Conservation (phyloP, 495 filamentous ascomycete genomes). For the Rhypophila decipiens region DNA sequence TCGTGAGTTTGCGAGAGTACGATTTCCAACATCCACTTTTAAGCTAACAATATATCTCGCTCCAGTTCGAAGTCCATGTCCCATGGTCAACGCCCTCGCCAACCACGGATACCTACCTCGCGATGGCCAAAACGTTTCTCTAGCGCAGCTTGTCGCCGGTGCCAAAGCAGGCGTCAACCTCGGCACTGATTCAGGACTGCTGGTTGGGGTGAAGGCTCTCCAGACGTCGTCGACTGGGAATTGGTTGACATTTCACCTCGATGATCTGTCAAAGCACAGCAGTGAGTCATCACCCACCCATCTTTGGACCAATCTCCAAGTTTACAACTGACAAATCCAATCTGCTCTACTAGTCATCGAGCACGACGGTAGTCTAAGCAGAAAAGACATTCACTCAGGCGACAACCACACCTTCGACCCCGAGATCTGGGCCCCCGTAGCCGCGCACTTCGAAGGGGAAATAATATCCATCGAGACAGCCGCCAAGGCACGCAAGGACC, state of each 20-base stretch:
- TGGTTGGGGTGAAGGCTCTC: conserved; percentile 18
- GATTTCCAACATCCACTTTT: too few species aligned
- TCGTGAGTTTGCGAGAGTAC: conserved; percentile 2
- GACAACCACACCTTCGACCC: conserved; percentile 25
- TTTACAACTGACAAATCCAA: background rate
- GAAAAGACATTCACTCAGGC: conserved; percentile 18
- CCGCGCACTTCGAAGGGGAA: conserved; percentile 7
- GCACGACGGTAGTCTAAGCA: conserved; percentile 24
- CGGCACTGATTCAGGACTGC: conserved; percentile 12
- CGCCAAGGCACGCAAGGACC: conserved; percentile 15
- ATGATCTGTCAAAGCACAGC: conserved; percentile 23
- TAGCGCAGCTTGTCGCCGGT: conserved; percentile 18
- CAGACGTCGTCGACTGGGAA: conserved; percentile 21
- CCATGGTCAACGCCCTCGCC: conserved; percentile 50
- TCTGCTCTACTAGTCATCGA: conserved; percentile 19
- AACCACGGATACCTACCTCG: conserved; percentile 53
- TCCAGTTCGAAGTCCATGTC: conserved; percentile 36
- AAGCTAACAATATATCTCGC: background rate
- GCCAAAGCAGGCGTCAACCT: conserved; percentile 22
- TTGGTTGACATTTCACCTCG: conserved; percentile 20
- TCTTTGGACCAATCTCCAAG: background rate
- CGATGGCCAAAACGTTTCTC: conserved; percentile 36
- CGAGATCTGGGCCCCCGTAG: conserved; percentile 15
- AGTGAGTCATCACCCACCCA: conserved; percentile 1
- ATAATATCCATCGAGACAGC: conserved; percentile 20